Evolutionary conservation across 2,329 filamentous ascomycete genomes (phyloP).

Genomic region (Monosporascus sp.): DNA sequence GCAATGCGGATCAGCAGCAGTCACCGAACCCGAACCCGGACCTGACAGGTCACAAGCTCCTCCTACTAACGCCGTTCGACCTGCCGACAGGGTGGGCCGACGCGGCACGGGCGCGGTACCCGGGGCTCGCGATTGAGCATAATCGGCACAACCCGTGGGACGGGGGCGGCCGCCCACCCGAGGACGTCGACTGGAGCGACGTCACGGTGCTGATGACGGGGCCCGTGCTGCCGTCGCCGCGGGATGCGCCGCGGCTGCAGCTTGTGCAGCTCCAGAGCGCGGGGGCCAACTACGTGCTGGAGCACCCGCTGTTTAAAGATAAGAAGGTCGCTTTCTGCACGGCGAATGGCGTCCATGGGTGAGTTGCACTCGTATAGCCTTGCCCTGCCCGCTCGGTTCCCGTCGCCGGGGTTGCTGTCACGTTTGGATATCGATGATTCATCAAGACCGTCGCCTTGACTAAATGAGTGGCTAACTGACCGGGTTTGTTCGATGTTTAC

Average conservation of each 20-base stretch:
- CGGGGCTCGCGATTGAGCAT: slow-evolving; percentile 36
- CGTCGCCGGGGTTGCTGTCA: neutral
- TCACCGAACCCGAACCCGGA: slow-evolving; percentile 27
- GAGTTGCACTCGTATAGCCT: slow-evolving; percentile 12
- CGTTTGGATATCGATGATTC: slow-evolving; percentile 1
- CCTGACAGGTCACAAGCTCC: slow-evolving; percentile 42
- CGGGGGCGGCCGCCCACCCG: slow-evolving; percentile 14
- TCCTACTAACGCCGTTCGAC: slow-evolving; percentile 32
- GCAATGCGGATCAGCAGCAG: slow-evolving; percentile 2
- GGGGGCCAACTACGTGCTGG: slow-evolving; percentile 45
- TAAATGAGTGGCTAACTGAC: neutral
- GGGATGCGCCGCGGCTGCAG: slow-evolving; percentile 41
- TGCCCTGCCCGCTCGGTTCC: too few species aligned
- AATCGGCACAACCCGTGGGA: slow-evolving; percentile 25
- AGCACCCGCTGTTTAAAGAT: slow-evolving; percentile 43
- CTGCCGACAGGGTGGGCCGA: slow-evolving; percentile 30
- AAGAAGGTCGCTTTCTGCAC: slow-evolving; percentile 47
- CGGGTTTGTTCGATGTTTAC: neutral
- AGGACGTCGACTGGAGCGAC: slow-evolving; percentile 37
- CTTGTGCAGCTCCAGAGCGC: slow-evolving; percentile 51
- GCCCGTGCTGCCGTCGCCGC: slow-evolving; percentile 34
- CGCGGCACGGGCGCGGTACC: slow-evolving; percentile 33
- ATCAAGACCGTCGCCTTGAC: too few species aligned
- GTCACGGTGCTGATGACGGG: slow-evolving; percentile 45
- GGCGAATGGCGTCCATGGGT: slow-evolving; percentile 55